These are phyloP conservation scores for Phoenix roebelenii DNA, from an alignment of 176 grass and related monocot genomes.

Conservation along the genomic window DNA sequence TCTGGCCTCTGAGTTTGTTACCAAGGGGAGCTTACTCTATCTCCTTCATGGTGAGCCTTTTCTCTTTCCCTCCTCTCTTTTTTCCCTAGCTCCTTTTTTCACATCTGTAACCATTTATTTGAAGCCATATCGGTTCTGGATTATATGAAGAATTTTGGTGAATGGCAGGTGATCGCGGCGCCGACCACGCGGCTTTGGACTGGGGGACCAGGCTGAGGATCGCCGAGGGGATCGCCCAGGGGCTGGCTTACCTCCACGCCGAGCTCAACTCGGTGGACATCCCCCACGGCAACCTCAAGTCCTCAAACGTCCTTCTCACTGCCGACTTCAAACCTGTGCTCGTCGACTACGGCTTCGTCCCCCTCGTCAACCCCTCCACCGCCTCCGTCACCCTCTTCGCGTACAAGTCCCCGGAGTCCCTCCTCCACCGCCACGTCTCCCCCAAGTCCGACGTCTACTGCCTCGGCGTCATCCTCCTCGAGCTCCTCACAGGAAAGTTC, in stretches of 20 bases:
- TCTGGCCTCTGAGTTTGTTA: slow-evolving; percentile 70
- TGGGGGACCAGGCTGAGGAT: slow-evolving; percentile 59
- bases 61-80: too few relatives aligned
- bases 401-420: slow-evolving; percentile 46
- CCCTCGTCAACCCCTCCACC: slow-evolving; percentile 27
- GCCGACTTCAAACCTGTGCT: slow-evolving; percentile 87
- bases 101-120: too few relatives aligned
- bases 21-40: slow-evolving; percentile 82
- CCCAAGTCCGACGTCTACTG: slow-evolving; percentile 83
- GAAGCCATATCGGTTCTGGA: too few relatives aligned
- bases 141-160: not conserved
- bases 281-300: slow-evolving; percentile 95
- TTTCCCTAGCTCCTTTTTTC: too few relatives aligned
- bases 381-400: slow-evolving; percentile 34
- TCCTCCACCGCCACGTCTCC: slow-evolving; percentile 3
- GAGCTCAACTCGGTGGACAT: slow-evolving; percentile 27
- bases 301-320: slow-evolving; percentile 59
- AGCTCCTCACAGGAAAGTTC: slow-evolving; percentile 89
- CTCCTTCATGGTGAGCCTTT: slow-evolving; percentile 56
- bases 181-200: slow-evolving; percentile 64
- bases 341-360: slow-evolving; percentile 66
- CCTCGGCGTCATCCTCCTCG: slow-evolving; percentile 82
- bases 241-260: slow-evolving; percentile 45
- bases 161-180: slow-evolving; percentile 46
- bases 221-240: slow-evolving; percentile 45